Evolutionary conservation across 192 early-diverging fungal genomes (phyloP).

Genomic region (Coemansia sp.): DNA sequence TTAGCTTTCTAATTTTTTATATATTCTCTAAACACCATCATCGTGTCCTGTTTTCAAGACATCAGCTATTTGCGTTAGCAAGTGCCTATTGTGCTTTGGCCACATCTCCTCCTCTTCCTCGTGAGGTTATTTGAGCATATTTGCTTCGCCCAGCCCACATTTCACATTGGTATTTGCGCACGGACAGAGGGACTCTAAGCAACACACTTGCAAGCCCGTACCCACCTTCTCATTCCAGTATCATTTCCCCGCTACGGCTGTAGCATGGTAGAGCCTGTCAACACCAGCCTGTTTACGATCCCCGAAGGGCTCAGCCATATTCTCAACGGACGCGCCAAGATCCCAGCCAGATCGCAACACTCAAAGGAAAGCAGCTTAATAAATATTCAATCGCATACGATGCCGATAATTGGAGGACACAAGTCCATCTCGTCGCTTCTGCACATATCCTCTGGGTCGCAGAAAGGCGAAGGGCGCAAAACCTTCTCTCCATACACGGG

Average conservation of each 20-base stretch:
- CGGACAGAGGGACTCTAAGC: background rate
- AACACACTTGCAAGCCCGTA: background rate
- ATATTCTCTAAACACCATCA: no score
- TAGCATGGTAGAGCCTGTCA: constrained; percentile 48
- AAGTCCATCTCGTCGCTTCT: constrained; percentile 50
- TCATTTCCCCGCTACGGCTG: background rate
- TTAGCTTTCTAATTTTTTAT: background rate
- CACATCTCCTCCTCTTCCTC: no score
- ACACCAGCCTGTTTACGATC: constrained; percentile 43
- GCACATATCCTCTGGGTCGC: constrained; percentile 24
- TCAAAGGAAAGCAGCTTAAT: constrained; percentile 12
- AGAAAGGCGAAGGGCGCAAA: constrained; percentile 34
- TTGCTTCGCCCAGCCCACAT: background rate
- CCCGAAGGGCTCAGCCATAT: constrained; percentile 45
- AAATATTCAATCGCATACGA: constrained; percentile 13
- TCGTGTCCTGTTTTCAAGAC: no score
- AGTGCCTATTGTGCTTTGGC: no score
- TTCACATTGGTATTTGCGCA: background rate
- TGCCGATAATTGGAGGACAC: constrained; percentile 52
- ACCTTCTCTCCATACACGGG: constrained; percentile 48
- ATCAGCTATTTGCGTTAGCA: background rate
- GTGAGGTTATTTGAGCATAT: background rate
- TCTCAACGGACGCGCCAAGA: constrained; percentile 20
- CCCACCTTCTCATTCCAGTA: background rate
- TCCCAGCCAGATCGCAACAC: constrained; percentile 16